Evolutionary conservation across 2,329 filamentous ascomycete genomes (phyloP), one percentile per base, ranked within the genome.

Genomic region (Cytospora mali): DNA sequence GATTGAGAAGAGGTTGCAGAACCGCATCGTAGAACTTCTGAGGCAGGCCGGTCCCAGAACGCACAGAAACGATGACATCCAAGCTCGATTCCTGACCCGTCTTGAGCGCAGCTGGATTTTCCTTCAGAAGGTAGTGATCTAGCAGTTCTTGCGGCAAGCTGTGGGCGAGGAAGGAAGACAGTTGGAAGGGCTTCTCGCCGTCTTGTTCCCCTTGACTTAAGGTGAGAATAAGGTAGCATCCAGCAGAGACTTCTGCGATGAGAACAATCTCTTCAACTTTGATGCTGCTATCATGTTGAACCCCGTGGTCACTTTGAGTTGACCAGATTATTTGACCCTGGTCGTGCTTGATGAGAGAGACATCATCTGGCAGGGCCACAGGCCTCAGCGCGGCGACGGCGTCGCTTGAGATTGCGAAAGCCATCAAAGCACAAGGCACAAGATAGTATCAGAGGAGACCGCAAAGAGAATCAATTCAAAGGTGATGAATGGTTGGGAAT

Each of bases 51-150:
- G 82, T 83, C 16, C 90, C 90, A 0, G 90, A 91, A 23, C 79
- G 78, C 0, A 83, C 87, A 1, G 90, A 93, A 21, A 93, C 80
- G 25, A 93, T 73, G 21, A 92, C 78, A 68, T 91, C 82, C n/a
- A 88, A 72, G 14, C 74, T 65, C n/a, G 69, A 71, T 25, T 58
- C 64, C 13, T 58, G 49, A 2, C 66, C 61, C 18, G 25, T 65
- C 64, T 25, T 71, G 63, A 54, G 72, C 60, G n/a, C 73, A 5
- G 68, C 54, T 0, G 83, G 83, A 7, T 79, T 62, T 4, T 68
- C 67, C 4, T 64, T 57, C 16, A 82, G 66, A 27, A 79, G 66
- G 61, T 78, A 75, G 6, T 68, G 68, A 18, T 74, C 69, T 6
- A 79, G 69, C 2, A 80, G 69, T 2, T 71, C 66, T 18, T 75